Percentiles rank a stretch among this genome's conserved stretches.
These are phyloP conservation scores for Populus euphratica DNA, from an alignment of 345 rosid species.

Conservation along the genomic window DNA sequence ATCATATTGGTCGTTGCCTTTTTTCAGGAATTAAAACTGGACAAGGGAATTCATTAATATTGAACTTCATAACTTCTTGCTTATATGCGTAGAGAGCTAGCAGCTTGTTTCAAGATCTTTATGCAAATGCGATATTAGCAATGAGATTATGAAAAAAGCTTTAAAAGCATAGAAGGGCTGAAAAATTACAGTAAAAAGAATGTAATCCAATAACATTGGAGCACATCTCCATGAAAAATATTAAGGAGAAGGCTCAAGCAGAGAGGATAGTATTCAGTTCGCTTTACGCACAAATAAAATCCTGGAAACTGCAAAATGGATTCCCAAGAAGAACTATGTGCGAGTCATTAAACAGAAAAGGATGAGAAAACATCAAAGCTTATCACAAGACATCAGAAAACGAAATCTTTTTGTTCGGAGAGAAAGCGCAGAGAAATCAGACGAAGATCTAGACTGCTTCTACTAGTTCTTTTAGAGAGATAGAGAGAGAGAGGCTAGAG, in stretches of 20 bases:
- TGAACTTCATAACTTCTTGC: too few relatives aligned
- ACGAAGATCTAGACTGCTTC: neutral
- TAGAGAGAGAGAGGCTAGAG: neutral
- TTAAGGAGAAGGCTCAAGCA: conserved; percentile 15
- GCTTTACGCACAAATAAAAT: conserved; percentile 24
- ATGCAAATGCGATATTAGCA: too few relatives aligned
- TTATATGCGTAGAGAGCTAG: too few relatives aligned
- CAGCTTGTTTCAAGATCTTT: too few relatives aligned
- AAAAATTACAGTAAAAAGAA: neutral
- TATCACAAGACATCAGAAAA: neutral
- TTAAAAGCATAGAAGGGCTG: too few relatives aligned
- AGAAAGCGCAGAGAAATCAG: neutral
- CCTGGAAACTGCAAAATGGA: conserved; percentile 5
- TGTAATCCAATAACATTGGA: conserved; percentile 53
- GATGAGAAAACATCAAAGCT: neutral
- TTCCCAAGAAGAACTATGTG: conserved; percentile 19
- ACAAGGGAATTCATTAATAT: too few relatives aligned
- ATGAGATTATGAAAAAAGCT: too few relatives aligned
- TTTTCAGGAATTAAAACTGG: too few relatives aligned
- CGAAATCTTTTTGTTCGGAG: neutral
- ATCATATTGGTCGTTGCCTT: too few relatives aligned
- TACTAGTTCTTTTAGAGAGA: neutral
- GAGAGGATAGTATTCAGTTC: conserved; percentile 3
- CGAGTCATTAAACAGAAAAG: neutral
- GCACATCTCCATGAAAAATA: conserved; percentile 32